Conservation (phyloP, 2,329 filamentous ascomycete species). For the Neodidymelliopsis sp. region DNA sequence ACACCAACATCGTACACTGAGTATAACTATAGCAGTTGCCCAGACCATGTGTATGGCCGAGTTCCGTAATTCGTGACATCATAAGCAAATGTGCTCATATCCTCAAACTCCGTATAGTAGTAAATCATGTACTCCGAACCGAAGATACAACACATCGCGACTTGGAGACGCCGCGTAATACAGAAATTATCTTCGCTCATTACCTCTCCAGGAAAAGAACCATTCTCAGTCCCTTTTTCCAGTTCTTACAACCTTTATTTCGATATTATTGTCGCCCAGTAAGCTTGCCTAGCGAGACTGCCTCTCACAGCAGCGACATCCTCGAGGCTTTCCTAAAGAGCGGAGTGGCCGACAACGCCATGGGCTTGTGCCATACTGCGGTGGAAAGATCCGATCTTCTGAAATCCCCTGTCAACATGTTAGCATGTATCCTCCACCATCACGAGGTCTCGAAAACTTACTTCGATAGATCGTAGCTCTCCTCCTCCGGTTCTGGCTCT, state of each 20-base stretch:
- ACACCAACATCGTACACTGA: background rate
- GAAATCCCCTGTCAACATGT: slow-evolving; percentile 53
- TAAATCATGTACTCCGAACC: slow-evolving; percentile 2
- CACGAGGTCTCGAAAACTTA: slow-evolving; percentile 39
- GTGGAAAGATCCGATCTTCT: slow-evolving; percentile 58
- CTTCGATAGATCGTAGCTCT: slow-evolving; percentile 59
- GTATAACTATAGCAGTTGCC: background rate
- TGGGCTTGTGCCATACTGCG: slow-evolving; percentile 44
- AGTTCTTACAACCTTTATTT: no score
- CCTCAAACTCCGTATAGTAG: slow-evolving; percentile 5
- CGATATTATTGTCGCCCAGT: no score
- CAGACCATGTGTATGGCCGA: background rate
- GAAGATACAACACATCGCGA: slow-evolving; percentile 4
- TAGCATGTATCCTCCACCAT: slow-evolving; percentile 16
- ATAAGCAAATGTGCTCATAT: slow-evolving; percentile 10
- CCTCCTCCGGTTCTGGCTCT: slow-evolving; percentile 54
- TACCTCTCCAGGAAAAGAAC: background rate
- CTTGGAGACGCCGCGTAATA: background rate
- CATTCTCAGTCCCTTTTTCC: no score
- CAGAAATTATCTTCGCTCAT: background rate
- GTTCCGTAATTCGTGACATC: slow-evolving; percentile 13
- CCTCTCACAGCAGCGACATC: no score
- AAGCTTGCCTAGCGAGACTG: no score
- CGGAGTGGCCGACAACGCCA: slow-evolving; percentile 32
- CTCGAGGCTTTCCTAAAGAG: slow-evolving; percentile 1